These are phyloP conservation scores for Hylodesmum podocarpum DNA, from an alignment of 306 rosid genomes.

Conservation along the genomic window DNA sequence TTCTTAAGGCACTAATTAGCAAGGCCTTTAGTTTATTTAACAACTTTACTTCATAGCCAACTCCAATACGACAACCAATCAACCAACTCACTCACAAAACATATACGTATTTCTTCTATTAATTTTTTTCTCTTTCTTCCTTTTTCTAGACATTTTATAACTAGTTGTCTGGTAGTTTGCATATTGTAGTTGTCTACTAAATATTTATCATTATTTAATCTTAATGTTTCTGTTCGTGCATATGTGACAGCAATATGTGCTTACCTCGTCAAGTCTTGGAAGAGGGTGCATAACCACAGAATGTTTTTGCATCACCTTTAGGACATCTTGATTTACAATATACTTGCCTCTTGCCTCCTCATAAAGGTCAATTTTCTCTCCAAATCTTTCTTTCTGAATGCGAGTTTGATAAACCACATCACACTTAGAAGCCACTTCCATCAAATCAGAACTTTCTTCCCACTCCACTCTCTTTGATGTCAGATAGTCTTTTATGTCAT, in stretches of 20 bases:
- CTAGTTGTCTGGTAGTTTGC: no score
- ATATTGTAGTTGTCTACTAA: no score
- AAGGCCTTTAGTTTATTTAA: no score
- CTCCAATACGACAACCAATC: no score
- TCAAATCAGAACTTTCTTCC: slow-evolving; percentile 88
- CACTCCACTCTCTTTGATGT: slow-evolving; percentile 67
- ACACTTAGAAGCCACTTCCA: slow-evolving; percentile 83
- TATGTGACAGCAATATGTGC: not conserved
- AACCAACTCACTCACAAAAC: no score
- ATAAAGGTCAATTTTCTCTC: slow-evolving; percentile 71
- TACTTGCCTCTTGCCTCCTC: slow-evolving; percentile 90
- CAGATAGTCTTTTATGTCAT: slow-evolving; percentile 83
- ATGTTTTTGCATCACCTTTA: slow-evolving; percentile 71
- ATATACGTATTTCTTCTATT: no score
- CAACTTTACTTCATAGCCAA: no score
- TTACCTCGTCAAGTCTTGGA: slow-evolving; percentile 92
- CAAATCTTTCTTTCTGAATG: slow-evolving; percentile 82
- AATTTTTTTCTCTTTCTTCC: no score
- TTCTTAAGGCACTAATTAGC: no score
- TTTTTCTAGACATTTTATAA: no score
- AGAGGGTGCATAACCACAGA: slow-evolving; percentile 92
- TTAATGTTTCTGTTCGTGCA: slow-evolving; percentile 1
- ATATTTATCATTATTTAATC: no score
- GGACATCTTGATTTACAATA: slow-evolving; percentile 64
- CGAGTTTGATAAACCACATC: slow-evolving; percentile 95